phyloP scores from a whole-genome alignment of 306 rosid genomes.

The Canavalia ensiformis region DNA sequence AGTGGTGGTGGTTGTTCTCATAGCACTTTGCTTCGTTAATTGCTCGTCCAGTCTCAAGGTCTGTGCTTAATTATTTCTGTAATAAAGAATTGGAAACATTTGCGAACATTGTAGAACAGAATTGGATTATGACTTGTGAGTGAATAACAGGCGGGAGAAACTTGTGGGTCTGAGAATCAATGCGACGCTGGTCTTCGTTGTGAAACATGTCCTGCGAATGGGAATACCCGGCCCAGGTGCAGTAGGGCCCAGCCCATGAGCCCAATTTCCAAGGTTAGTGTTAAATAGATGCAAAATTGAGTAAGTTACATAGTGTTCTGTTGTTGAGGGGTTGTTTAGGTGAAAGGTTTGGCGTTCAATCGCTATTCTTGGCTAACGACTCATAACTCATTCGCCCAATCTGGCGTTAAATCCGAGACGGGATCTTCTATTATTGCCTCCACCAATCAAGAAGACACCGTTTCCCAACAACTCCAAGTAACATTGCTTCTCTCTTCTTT shows the following conservation, averaged over 20 bases:
- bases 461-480: constrained; percentile 71
- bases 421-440: constrained; percentile 58
- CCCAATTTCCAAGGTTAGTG: constrained; percentile 67
- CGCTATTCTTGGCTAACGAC: constrained; percentile 80
- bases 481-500: neutral
- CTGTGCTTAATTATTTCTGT: neutral
- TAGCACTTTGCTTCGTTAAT: constrained; percentile 54
- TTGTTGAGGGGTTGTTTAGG: constrained; percentile 48
- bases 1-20: constrained; percentile 47
- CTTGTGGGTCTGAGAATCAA: constrained; percentile 58
- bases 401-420: constrained; percentile 56
- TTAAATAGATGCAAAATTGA: neutral
- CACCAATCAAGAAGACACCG: constrained; percentile 71
- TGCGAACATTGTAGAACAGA: neutral
- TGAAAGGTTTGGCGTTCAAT: constrained; percentile 71
- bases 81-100: neutral
- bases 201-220: constrained; percentile 67
- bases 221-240: constrained; percentile 83
- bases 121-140: neutral
- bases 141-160: constrained; percentile 74
- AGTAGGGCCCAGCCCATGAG: constrained; percentile 62
- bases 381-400: constrained; percentile 75
- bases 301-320: neutral
- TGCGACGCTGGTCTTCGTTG: constrained; percentile 74
- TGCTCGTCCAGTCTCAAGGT: constrained; percentile 66